A percentile compares a stretch with the other conserved stretches of the same genome.
These are phyloP conservation scores for Pachysandra terminalis DNA, from an alignment of 164 flowering plant species.

Conservation along the genomic window DNA sequence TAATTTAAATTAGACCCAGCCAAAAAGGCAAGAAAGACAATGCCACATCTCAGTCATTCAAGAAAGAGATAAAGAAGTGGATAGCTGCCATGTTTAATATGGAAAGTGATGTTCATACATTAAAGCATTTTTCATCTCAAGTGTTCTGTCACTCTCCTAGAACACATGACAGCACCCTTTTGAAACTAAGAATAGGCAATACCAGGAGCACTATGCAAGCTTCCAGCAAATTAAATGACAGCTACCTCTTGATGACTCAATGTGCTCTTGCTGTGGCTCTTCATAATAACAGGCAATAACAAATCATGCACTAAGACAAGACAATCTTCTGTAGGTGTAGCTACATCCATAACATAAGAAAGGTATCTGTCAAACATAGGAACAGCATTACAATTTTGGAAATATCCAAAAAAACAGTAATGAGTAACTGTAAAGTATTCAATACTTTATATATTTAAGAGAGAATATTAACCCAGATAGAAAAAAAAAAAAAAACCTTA, in stretches of 20 bases:
- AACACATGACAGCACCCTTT: not conserved
- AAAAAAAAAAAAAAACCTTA: constrained; percentile 43
- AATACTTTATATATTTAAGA: too few relatives aligned
- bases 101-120: not conserved
- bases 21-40: not conserved
- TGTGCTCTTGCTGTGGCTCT: constrained; percentile 54
- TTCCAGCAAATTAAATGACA: not conserved
- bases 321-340: constrained; percentile 94
- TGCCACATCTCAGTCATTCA: not conserved
- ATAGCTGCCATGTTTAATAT: not conserved
- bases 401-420: constrained; percentile 1
- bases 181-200: not conserved
- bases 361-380: constrained; percentile 56
- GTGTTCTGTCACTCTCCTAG: not conserved
- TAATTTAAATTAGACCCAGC: not conserved
- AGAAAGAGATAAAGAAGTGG: not conserved
- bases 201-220: not conserved
- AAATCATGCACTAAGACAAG: constrained; percentile 69
- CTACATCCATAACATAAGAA: constrained; percentile 94
- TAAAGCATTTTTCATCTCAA: not conserved
- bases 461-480: not conserved
- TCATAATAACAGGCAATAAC: constrained; percentile 73
- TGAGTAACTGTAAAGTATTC: not conserved
- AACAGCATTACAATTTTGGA: constrained; percentile 12
- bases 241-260: constrained; percentile 96